Percentiles rank a stretch among this genome's conserved stretches.
These are phyloP conservation scores for Colletotrichum graminicola DNA, from an alignment of 2,329 filamentous ascomycete genomes.

Conservation along the genomic window DNA sequence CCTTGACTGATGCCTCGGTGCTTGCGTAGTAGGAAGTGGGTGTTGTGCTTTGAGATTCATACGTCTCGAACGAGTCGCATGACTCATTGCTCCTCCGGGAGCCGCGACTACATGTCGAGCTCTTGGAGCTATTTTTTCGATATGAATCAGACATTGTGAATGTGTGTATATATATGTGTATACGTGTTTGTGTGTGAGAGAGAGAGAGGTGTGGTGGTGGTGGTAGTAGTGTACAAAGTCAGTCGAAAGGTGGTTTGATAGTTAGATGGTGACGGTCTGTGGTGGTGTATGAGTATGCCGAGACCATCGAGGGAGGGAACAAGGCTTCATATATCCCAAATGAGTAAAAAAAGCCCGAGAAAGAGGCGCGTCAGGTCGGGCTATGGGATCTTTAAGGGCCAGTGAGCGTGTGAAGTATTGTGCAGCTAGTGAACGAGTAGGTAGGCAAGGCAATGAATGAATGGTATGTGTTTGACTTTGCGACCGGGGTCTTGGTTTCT, in stretches of 20 bases:
- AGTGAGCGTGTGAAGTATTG: slow-evolving; percentile 22
- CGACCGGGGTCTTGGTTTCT: slow-evolving; percentile 29
- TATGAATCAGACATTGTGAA: slow-evolving; percentile 51
- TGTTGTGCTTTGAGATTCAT: slow-evolving; percentile 61
- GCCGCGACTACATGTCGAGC: slow-evolving; percentile 54
- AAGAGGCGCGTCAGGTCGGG: slow-evolving; percentile 11
- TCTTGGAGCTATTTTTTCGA: slow-evolving; percentile 53
- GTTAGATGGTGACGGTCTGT: slow-evolving; percentile 17
- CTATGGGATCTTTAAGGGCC: slow-evolving; percentile 5
- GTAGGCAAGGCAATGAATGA: slow-evolving; percentile 13
- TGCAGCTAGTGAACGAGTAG: slow-evolving; percentile 35
- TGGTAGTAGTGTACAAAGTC: neutral
- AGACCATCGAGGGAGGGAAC: slow-evolving; percentile 22
- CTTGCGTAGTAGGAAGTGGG: slow-evolving; percentile 60
- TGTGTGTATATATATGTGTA: neutral
- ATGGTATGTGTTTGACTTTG: slow-evolving; percentile 33
- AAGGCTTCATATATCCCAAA: slow-evolving; percentile 38
- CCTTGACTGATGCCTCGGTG: slow-evolving; percentile 55
- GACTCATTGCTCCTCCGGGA: slow-evolving; percentile 60
- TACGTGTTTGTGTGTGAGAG: too few relatives aligned
- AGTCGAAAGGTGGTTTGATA: slow-evolving; percentile 8
- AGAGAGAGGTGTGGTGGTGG: too few relatives aligned
- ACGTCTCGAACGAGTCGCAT: slow-evolving; percentile 56
- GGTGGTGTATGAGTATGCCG: slow-evolving; percentile 1
- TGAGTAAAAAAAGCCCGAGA: neutral